Base-by-base conservation (phyloP, 495 filamentous ascomycete species). In the Tuber microsphaerosporum region DNA sequence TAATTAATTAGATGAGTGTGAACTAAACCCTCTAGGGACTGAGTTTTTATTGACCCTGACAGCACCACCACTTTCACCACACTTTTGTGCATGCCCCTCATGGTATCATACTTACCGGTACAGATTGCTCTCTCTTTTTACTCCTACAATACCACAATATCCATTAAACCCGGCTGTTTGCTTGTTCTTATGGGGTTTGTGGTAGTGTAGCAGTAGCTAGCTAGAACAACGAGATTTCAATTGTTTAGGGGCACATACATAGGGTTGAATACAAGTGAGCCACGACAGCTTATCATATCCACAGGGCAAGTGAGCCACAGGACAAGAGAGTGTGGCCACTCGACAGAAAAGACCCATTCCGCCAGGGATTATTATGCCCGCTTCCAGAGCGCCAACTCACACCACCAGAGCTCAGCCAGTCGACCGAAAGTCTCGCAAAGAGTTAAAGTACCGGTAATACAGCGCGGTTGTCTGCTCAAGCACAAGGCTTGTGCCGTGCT, bases 351-450 rank as follows among this genome's bases (percentile, higher is more conserved):
- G 34, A 17, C 26, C 31, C 26, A 65, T 65, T 10, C 56, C 31
- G 56, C 56, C 56, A 65, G 56, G 56, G 56, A 65, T 65, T 31
- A 34, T 19, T 16, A 65, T 65, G 14, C 56, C 31, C 31, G 26
- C 56, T 34, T 34, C 56, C 56, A 65, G 56, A 65, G 56, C 56
- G 56, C 56, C 56, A 65, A 65, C 56, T 65, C 56, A 65, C 56
- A 65, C 56, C 56, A 65, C 26, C 14, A 19, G 12, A 65, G 26
- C 56, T 65, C 56, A 34, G 17, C 56, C 26, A 65, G 26, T 65
- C 16, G 56, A 34, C 56, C 31, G 56, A 65, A 34, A 65, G 56
- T 34, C 56, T 65, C 26, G 26, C 56, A 65, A 65, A 17, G 26
- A 34, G 56, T 17, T 34, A 26, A 34, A 14, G 56, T 37, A 2